Percentiles rank a stretch among this genome's conserved stretches.
Evolutionary conservation across 2,329 filamentous ascomycete genomes (phyloP).

Genomic region (Drechmeria coniospora): DNA sequence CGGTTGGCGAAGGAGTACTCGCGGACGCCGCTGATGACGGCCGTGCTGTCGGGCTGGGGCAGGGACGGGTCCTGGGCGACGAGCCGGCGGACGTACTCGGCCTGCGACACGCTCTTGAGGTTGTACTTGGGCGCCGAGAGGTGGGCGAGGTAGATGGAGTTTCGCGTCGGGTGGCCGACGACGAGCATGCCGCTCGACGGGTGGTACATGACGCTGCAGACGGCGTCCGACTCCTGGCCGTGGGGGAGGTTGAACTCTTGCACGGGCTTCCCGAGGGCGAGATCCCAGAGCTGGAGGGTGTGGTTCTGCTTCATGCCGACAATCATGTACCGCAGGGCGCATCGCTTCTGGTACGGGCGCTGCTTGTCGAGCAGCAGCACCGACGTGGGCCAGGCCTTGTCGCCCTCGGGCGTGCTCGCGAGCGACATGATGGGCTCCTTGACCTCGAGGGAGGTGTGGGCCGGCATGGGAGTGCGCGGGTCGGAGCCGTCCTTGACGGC

Average conservation of each 20-base stretch:
- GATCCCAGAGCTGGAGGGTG: conserved; percentile 94
- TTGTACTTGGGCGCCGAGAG: conserved; percentile 89
- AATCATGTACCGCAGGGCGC: conserved; percentile 85
- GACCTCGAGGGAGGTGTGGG: conserved; percentile 52
- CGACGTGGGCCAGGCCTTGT: conserved; percentile 95
- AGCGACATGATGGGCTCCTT: conserved; percentile 77
- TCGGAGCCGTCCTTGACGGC: conserved; percentile 35
- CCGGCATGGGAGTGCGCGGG: conserved; percentile 34
- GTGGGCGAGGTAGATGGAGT: conserved; percentile 95
- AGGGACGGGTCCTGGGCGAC: conserved; percentile 56
- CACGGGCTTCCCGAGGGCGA: conserved; percentile 85
- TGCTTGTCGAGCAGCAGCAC: conserved; percentile 93
- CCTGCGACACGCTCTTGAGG: conserved; percentile 68
- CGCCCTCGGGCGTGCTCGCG: conserved; percentile 68
- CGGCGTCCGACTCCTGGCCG: conserved; percentile 90
- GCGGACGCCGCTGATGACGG: conserved; percentile 90
- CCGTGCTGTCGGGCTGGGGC: conserved; percentile 81
- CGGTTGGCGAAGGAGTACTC: conserved; percentile 86
- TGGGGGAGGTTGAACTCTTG: conserved; percentile 96
- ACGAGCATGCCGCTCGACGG: conserved; percentile 83
- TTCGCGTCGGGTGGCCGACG: conserved; percentile 88
- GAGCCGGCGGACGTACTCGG: conserved; percentile 69
- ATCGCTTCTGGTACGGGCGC: conserved; percentile 78
- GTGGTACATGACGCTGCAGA: conserved; percentile 93
- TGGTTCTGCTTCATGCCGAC: conserved; percentile 99